Conservation (phyloP, 2,329 filamentous ascomycete genomes). For the Mariannaea sp. region DNA sequence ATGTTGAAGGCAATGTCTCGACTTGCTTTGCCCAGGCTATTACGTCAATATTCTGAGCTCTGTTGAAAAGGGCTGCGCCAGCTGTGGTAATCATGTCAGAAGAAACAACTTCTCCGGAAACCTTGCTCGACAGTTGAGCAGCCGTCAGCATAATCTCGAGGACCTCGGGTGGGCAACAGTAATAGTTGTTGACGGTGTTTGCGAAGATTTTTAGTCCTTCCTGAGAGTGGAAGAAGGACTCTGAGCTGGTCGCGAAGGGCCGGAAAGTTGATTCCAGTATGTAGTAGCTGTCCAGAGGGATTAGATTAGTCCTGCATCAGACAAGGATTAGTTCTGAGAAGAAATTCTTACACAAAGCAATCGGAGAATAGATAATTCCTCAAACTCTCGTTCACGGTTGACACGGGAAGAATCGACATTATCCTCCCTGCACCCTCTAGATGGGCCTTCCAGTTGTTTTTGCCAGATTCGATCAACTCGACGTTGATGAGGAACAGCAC, state of each 20-base stretch:
- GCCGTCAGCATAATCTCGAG: constrained; percentile 51
- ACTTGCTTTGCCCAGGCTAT: constrained; percentile 47
- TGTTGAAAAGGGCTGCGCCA: constrained; percentile 43
- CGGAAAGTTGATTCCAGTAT: constrained; percentile 53
- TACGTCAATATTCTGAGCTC: constrained; percentile 49
- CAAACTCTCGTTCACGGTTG: constrained; percentile 43
- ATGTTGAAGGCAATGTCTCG: constrained; percentile 41
- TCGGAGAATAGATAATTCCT: constrained; percentile 54
- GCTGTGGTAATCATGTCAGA: constrained; percentile 38
- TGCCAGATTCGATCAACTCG: constrained; percentile 55
- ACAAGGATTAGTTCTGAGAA: no score
- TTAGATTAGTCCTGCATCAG: constrained; percentile 16
- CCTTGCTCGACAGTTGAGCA: constrained; percentile 45
- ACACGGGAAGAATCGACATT: constrained; percentile 46
- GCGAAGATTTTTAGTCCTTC: constrained; percentile 46
- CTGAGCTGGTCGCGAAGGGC: constrained; percentile 39
- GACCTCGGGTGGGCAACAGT: constrained; percentile 52
- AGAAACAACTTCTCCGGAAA: constrained; percentile 35
- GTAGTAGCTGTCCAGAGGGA: constrained; percentile 45
- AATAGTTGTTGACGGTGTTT: constrained; percentile 51
- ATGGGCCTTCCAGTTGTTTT: constrained; percentile 53
- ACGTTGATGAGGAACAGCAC: constrained; percentile 57
- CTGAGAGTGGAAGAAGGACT: constrained; percentile 44
- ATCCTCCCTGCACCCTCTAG: constrained; percentile 52
- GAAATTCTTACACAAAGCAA: constrained; percentile 48